Conservation (phyloP, 1,284 basidiomycete genomes). For the Moesziomyces parantarcticus region DNA sequence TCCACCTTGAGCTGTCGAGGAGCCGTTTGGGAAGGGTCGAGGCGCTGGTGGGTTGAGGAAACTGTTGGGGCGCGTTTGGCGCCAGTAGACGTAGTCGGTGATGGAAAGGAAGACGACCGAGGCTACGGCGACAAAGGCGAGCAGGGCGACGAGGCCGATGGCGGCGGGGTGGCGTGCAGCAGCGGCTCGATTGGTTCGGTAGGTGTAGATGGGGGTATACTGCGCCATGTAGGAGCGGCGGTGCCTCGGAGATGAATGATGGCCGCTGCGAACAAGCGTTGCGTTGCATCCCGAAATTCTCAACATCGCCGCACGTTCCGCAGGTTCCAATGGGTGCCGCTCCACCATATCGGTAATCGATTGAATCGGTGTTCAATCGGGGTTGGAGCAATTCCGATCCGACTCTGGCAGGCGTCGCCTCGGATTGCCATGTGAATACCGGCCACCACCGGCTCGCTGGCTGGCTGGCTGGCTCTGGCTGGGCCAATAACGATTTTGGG, state of each 20-base stretch:
- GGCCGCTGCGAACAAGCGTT: neutral
- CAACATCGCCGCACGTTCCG: neutral
- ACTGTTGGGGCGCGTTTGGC: conserved; percentile 10
- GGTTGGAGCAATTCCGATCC: too few relatives aligned
- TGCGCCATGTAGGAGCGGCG: conserved; percentile 21
- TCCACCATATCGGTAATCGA: too few relatives aligned
- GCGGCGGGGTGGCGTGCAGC: conserved; percentile 20
- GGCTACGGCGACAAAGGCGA: conserved; percentile 28
- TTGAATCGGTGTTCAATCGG: too few relatives aligned
- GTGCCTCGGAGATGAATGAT: neutral
- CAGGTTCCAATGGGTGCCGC: too few relatives aligned
- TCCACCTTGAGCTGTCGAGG: neutral
- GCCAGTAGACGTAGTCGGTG: conserved; percentile 27
- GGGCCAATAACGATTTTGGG: too few relatives aligned
- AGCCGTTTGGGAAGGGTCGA: neutral
- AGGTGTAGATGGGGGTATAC: conserved; percentile 37
- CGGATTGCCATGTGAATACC: too few relatives aligned
- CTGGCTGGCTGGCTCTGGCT: too few relatives aligned
- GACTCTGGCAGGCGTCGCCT: too few relatives aligned
- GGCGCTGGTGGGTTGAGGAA: neutral
- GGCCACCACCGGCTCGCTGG: too few relatives aligned
- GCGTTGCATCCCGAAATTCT: too few relatives aligned
- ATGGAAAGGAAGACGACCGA: conserved; percentile 34
- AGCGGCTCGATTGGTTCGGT: conserved; percentile 22
- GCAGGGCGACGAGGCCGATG: conserved; percentile 28